Percentiles rank a stretch among this genome's conserved stretches.
phyloP scores from a whole-genome alignment of 1,139 yeast species.

The Saccharomyces hybrid region DNA sequence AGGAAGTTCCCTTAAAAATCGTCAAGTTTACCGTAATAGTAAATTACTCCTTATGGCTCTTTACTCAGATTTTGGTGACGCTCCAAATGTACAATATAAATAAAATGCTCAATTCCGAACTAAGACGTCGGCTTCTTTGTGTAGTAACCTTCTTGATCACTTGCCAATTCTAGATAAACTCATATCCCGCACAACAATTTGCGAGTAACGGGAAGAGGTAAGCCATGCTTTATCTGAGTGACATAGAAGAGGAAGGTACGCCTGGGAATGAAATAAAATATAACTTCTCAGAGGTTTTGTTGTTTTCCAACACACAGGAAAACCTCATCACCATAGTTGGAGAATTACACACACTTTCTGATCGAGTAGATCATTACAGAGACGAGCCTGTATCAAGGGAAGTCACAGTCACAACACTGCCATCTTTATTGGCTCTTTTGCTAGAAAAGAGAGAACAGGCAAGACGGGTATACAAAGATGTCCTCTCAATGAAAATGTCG shows the following conservation, averaged over 20 bases:
- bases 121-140: background rate
- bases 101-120: background rate
- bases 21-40: background rate
- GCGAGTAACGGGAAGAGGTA: too few relatives aligned
- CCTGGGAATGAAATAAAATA: background rate
- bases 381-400: constrained; percentile 7
- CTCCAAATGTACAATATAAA: background rate
- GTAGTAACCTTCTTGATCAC: background rate
- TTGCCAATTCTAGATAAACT: too few relatives aligned
- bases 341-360: constrained; percentile 15
- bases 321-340: constrained; percentile 10
- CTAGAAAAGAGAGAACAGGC: constrained; percentile 20
- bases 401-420: constrained; percentile 6
- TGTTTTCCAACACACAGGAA: constrained; percentile 9
- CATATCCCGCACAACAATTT: too few relatives aligned
- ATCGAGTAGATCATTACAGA: constrained; percentile 8
- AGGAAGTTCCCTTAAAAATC: background rate
- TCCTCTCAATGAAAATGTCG: constrained; percentile 9
- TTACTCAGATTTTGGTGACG: too few relatives aligned
- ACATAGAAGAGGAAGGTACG: background rate
- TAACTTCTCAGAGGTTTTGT: constrained; percentile 4
- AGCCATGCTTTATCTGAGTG: constrained; percentile 5
- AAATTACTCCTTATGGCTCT: background rate
- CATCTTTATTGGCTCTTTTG: constrained; percentile 13
- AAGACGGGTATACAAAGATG: constrained; percentile 15